A percentile compares a stretch with the other conserved stretches of the same genome.
Evolutionary conservation across 331 rosid genomes (phyloP).

Genomic region (Rhamnella rubrinervis): DNA sequence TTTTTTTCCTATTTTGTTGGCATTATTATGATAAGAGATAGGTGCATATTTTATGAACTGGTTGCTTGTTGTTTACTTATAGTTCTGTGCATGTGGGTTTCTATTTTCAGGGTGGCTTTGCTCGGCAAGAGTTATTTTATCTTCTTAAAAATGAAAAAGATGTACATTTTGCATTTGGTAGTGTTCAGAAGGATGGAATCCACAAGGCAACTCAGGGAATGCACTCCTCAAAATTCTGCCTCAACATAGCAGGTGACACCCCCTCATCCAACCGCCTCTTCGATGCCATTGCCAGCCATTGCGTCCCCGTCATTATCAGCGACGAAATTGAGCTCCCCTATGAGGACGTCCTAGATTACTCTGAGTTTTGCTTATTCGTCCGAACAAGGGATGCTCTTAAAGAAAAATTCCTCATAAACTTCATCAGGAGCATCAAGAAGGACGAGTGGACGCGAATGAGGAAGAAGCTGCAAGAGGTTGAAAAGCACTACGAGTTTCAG

Average conservation of each 20-base stretch:
- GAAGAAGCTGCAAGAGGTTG: conserved; percentile 65
- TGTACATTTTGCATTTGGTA: conserved; percentile 85
- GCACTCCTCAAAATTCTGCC: conserved; percentile 79
- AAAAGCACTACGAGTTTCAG: conserved; percentile 60
- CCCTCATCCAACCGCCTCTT: conserved; percentile 88
- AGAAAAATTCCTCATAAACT: conserved; percentile 48
- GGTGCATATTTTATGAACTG: neutral
- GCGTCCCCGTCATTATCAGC: conserved; percentile 81
- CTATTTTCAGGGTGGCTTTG: conserved; percentile 61
- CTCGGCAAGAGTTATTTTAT: conserved; percentile 65
- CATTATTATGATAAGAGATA: neutral
- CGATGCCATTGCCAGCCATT: conserved; percentile 81
- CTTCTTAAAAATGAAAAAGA: conserved; percentile 67
- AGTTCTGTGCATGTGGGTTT: neutral
- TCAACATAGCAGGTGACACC: conserved; percentile 85
- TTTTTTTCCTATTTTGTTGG: neutral
- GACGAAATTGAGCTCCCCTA: conserved; percentile 80
- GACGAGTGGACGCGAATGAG: conserved; percentile 86
- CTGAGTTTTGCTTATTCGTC: conserved; percentile 71
- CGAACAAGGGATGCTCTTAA: conserved; percentile 69
- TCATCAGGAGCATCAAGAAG: conserved; percentile 45
- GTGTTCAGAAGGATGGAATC: conserved; percentile 56
- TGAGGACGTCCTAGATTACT: conserved; percentile 78
- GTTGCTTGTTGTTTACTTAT: neutral
- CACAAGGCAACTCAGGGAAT: conserved; percentile 58